Percentiles rank a stretch among this genome's conserved stretches.
Evolutionary conservation across 495 filamentous ascomycete species (phyloP).

Genomic region (Parmelia sp.): DNA sequence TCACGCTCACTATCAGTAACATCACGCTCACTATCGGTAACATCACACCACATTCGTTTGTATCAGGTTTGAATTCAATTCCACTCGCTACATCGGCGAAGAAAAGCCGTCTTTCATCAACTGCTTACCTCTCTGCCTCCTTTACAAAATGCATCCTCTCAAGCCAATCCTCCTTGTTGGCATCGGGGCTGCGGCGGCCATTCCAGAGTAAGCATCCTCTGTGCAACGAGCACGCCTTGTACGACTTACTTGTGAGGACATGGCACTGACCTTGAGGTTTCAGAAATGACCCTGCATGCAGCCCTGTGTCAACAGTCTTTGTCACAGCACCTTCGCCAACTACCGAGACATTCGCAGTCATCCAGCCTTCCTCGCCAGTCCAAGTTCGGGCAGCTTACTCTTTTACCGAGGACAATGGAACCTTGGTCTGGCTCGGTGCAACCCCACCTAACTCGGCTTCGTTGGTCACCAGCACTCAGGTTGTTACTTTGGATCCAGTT

Average conservation of each 20-base stretch:
- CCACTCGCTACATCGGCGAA: constrained; percentile 1
- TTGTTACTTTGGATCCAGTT: constrained; percentile 15
- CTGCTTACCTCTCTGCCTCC: constrained; percentile 11
- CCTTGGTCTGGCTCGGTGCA: constrained; percentile 19
- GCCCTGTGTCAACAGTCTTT: constrained; percentile 10
- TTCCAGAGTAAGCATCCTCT: constrained; percentile 5
- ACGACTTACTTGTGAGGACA: background rate
- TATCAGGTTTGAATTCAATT: background rate
- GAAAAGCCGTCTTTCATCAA: background rate
- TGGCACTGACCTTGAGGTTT: background rate
- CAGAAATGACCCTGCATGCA: constrained; percentile 7
- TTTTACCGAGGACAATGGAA: constrained; percentile 21
- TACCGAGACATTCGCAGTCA: constrained; percentile 20
- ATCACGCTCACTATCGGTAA: constrained; percentile 1
- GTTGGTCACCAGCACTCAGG: constrained; percentile 9
- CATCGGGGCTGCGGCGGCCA: constrained; percentile 10
- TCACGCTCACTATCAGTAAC: too few relatives aligned
- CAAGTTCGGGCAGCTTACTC: constrained; percentile 13
- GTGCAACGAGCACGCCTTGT: background rate
- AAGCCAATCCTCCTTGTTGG: constrained; percentile 16
- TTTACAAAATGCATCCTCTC: constrained; percentile 9
- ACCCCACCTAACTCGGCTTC: constrained; percentile 9
- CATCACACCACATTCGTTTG: constrained; percentile 13
- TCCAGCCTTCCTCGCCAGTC: constrained; percentile 8
- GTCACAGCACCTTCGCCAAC: constrained; percentile 13